Evolutionary conservation across 2,329 filamentous ascomycete species (phyloP), one percentile per base, ranked within the genome.

Genomic region (Ceratocystis lukuohia): DNA sequence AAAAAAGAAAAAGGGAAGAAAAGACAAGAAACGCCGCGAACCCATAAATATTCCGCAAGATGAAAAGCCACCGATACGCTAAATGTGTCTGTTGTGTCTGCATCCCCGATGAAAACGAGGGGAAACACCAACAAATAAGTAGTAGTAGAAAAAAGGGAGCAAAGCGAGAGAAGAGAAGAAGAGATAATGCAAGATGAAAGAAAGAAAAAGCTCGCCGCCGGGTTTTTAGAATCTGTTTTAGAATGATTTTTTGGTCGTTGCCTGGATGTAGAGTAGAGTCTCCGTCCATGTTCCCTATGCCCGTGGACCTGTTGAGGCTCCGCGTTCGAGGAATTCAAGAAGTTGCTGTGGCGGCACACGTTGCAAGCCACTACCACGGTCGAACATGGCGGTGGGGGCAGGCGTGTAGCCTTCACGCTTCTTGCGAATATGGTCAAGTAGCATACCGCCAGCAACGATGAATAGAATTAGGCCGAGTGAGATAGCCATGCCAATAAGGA

Each of bases 401-500:
- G 87, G 89, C 15, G 85, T 78, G 70, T 95, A 95, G 62, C 91
- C 90, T 73, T 93, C 88, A 62, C 85, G 83, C 77, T 83, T 87
- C 77, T 91, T 88, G 71, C 89, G 84, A 68, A 88, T 80, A 68
- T 89, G 84, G 76, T 94, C 89, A 67, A 91, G 80, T 57, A 89
- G 72, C 69, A 95, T 84, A 69, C 90, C 90, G 22, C 83, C 82
- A 62, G 89, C 80, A 65, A 95, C 88, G 64, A 95, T 80, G 59
- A 93, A 77, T 75, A 93, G 87, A 71, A 90, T 89, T 68, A 93
- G 77, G 33, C 80, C 88, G 1, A 95, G 83, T 1, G 91, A 83
- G 68, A 94, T 89, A 66, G 85, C 90, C 45, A 95, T 83, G 22
- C 84, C 86, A 70, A 95, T 93, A 12, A 95, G 82, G 48, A 95